Conservation (phyloP, 2,329 filamentous ascomycete genomes). For the Blastomyces silverae region DNA sequence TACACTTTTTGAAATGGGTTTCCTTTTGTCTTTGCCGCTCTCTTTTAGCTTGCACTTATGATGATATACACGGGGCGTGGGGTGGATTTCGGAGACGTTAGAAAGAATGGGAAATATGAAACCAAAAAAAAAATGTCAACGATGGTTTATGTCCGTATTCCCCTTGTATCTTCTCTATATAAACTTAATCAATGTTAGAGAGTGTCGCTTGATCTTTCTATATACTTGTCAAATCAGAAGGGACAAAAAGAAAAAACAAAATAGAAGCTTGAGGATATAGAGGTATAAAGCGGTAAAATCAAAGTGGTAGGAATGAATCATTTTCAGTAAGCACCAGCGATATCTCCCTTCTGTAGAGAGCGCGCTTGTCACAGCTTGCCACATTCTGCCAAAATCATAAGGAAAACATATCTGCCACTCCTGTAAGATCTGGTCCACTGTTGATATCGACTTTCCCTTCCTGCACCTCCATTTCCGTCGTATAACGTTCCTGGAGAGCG, state of each 20-base stretch:
- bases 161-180: not conserved
- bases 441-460: constrained; percentile 40
- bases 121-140: not conserved
- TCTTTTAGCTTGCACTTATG: constrained; percentile 6
- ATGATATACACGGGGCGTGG: not conserved
- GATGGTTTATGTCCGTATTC: not conserved
- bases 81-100: not conserved
- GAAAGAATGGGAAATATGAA: constrained; percentile 4
- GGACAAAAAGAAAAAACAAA: not conserved
- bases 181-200: not conserved
- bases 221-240: not conserved
- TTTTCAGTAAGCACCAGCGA: not conserved
- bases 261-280: not conserved
- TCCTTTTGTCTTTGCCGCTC: not conserved
- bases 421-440: constrained; percentile 46
- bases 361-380: not conserved
- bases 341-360: not conserved
- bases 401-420: constrained; percentile 50
- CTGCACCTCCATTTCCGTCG: constrained; percentile 42
- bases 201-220: not conserved
- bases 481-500: constrained; percentile 39
- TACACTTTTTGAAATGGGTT: not conserved
- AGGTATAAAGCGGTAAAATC: constrained; percentile 7
- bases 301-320: not conserved
- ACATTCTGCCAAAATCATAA: constrained; percentile 21